Conservation (phyloP, 2,329 filamentous ascomycete species). For the Colletotrichum phormii region DNA sequence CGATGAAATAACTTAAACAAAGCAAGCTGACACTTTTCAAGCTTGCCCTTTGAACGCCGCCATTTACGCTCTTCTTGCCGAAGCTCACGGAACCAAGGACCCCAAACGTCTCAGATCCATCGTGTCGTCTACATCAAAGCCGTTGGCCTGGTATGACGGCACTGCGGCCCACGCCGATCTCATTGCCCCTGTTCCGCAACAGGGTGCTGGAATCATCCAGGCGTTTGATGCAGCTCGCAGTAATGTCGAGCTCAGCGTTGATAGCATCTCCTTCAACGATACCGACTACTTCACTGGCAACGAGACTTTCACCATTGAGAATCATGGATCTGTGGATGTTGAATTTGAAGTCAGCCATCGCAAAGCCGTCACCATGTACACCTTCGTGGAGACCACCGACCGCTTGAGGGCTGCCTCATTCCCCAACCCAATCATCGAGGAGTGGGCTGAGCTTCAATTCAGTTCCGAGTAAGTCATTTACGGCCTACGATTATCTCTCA, state of each 20-base stretch:
- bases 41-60: conserved; percentile 66
- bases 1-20: not conserved
- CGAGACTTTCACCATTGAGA: conserved; percentile 65
- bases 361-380: conserved; percentile 65
- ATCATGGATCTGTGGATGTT: conserved; percentile 59
- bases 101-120: conserved; percentile 61
- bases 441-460: conserved; percentile 57
- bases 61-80: conserved; percentile 64
- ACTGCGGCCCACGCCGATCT: conserved; percentile 45
- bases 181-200: conserved; percentile 68
- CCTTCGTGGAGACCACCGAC: conserved; percentile 52
- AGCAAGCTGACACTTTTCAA: not conserved
- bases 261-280: conserved; percentile 72
- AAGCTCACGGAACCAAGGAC: conserved; percentile 61
- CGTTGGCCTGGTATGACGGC: conserved; percentile 60
- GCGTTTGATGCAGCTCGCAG: conserved; percentile 69
- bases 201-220: conserved; percentile 70
- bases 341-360: conserved; percentile 64
- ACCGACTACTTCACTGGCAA: conserved; percentile 64
- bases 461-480: conserved; percentile 39
- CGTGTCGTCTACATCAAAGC: conserved; percentile 61
- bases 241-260: conserved; percentile 64
- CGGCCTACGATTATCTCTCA: not conserved
- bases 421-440: conserved; percentile 56
- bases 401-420: conserved; percentile 50